These are phyloP conservation scores for Pleurozium schreberi DNA, from an alignment of 225 moss, liverwort and hornwort species.

Conservation along the genomic window DNA sequence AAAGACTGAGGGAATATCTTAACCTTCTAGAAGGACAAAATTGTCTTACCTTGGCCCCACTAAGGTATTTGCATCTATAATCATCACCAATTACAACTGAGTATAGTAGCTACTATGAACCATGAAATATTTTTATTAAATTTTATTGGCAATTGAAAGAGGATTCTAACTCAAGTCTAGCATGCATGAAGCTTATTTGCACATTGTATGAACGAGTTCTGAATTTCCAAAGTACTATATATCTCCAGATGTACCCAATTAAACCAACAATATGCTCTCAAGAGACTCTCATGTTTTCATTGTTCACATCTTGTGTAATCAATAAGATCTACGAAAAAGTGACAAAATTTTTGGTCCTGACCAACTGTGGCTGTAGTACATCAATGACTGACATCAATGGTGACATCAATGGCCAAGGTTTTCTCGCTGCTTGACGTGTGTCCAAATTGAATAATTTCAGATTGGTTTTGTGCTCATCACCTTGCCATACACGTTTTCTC, in stretches of 20 bases:
- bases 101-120: neutral
- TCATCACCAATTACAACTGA: neutral
- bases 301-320: neutral
- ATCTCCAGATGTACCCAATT: neutral
- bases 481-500: slow-evolving; percentile 16
- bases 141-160: neutral
- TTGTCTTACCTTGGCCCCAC: neutral
- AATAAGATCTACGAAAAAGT: too few species aligned
- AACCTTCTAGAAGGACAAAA: neutral
- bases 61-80: neutral
- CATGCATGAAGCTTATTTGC: neutral
- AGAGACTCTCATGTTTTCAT: neutral
- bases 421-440: neutral
- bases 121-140: too few species aligned
- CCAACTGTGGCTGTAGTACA: neutral
- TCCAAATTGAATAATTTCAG: neutral
- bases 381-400: too few species aligned
- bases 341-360: neutral
- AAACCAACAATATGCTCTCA: neutral
- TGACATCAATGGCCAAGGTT: too few species aligned
- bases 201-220: neutral
- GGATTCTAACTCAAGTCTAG: neutral
- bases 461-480: slow-evolving; percentile 28
- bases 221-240: too few species aligned
- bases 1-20: too few species aligned